Percentiles rank a stretch among this genome's conserved stretches.
phyloP scores from a whole-genome alignment of 2,329 filamentous ascomycete genomes.

The Arthrobotrys sinensis region DNA sequence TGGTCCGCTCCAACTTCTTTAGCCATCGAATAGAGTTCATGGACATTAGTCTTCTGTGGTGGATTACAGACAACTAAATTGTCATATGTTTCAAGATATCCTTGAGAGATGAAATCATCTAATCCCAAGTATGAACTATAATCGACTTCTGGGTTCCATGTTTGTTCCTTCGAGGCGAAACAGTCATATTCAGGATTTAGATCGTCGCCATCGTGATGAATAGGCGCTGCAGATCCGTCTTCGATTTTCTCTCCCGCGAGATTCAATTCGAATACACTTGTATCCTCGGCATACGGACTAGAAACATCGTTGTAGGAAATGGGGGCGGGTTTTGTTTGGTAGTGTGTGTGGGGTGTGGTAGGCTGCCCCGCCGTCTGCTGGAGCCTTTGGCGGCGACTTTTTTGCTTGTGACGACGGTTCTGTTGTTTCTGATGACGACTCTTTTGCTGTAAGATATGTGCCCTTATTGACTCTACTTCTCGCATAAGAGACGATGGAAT shows the following conservation, averaged over 20 bases:
- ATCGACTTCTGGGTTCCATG: not conserved
- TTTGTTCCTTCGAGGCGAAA: not conserved
- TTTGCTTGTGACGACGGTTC: slow-evolving; percentile 4
- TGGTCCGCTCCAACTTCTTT: not conserved
- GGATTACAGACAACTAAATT: not conserved
- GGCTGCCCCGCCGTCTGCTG: not conserved
- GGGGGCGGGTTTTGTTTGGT: not conserved
- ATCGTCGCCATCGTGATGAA: not conserved
- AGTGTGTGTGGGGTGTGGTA: not conserved
- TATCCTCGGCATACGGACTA: slow-evolving; percentile 11
- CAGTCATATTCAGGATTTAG: not conserved
- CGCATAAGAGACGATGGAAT: slow-evolving; percentile 24
- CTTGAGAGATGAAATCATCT: slow-evolving; percentile 17
- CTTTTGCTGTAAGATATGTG: slow-evolving; percentile 21
- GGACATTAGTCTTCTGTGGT: not conserved
- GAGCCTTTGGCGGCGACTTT: not conserved
- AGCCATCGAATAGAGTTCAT: not conserved
- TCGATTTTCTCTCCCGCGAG: not conserved
- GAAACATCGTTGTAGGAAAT: slow-evolving; percentile 12
- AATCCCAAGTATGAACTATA: not conserved
- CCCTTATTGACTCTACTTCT: slow-evolving; percentile 15
- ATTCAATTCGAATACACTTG: slow-evolving; percentile 14
- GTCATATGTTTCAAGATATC: slow-evolving; percentile 4
- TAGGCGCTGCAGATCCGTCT: not conserved
- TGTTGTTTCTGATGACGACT: slow-evolving; percentile 15